phyloP scores from a whole-genome alignment of 139 green algal species.

The Coccomyxa sp. region DNA sequence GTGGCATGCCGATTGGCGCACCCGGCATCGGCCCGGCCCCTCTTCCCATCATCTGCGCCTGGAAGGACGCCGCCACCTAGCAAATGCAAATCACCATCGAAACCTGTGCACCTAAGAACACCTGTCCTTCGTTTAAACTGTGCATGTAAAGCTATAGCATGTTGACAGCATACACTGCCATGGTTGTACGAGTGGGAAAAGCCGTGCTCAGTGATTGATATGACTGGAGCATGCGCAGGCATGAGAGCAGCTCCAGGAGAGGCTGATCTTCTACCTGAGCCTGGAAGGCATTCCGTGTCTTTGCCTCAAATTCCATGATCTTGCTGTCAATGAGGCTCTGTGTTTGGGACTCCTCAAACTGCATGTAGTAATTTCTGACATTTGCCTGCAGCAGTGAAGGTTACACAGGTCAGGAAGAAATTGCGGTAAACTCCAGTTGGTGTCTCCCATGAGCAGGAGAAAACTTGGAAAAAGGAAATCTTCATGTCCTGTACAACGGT shows the following conservation, averaged over 20 bases:
- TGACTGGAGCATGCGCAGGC: neutral
- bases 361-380: conserved; percentile 90
- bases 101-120: neutral
- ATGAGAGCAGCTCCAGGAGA: neutral
- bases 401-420: neutral
- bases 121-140: neutral
- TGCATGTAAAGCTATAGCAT: neutral
- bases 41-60: neutral
- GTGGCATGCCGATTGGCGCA: neutral
- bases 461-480: neutral
- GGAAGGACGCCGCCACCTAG: neutral
- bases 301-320: conserved; percentile 27
- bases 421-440: neutral
- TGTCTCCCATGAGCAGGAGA: neutral
- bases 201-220: neutral
- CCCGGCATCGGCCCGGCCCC: neutral
- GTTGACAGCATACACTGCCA: neutral
- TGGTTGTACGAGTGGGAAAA: neutral
- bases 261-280: neutral
- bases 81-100: neutral
- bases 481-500: neutral
- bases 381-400: conserved; percentile 63
- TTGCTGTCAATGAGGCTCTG: conserved; percentile 33
- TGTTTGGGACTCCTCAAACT: conserved; percentile 67
- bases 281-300: neutral